These are phyloP conservation scores for Yamadazyma dendronema DNA, from an alignment of 1,139 yeast genomes.

Conservation along the genomic window DNA sequence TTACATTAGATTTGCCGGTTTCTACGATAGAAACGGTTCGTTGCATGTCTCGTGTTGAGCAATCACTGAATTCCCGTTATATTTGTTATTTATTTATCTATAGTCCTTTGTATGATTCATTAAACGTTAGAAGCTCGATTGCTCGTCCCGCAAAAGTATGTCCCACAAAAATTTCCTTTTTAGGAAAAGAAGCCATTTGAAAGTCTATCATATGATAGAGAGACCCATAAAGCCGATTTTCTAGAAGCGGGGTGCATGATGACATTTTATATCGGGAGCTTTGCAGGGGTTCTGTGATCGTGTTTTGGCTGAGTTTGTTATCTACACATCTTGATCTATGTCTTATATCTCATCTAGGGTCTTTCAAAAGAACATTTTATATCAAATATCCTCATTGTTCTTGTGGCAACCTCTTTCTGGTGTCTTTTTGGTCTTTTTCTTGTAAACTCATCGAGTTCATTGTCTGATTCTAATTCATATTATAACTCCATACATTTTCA, in stretches of 20 bases:
- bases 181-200: not conserved
- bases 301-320: conserved; percentile 44
- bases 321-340: conserved; percentile 35
- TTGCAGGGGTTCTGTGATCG: conserved; percentile 48
- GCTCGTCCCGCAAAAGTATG: not conserved
- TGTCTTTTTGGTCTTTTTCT: too few relatives aligned
- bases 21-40: conserved; percentile 38
- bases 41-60: conserved; percentile 8
- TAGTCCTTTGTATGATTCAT: too few relatives aligned
- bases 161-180: conserved; percentile 1
- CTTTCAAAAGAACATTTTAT: too few relatives aligned
- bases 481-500: too few relatives aligned
- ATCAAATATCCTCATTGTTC: conserved; percentile 36
- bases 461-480: too few relatives aligned
- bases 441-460: too few relatives aligned
- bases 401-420: too few relatives aligned
- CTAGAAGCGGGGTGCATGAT: conserved; percentile 40
- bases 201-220: not conserved
- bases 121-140: not conserved
- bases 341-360: too few relatives aligned
- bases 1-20: conserved; percentile 37
- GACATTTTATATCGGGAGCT: conserved; percentile 35
- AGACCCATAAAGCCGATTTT: conserved; percentile 14
- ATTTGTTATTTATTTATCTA: not conserved
- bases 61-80: not conserved